Base-by-base conservation (phyloP, 768 basidiomycete genomes). In the Mycena rosella region DNA sequence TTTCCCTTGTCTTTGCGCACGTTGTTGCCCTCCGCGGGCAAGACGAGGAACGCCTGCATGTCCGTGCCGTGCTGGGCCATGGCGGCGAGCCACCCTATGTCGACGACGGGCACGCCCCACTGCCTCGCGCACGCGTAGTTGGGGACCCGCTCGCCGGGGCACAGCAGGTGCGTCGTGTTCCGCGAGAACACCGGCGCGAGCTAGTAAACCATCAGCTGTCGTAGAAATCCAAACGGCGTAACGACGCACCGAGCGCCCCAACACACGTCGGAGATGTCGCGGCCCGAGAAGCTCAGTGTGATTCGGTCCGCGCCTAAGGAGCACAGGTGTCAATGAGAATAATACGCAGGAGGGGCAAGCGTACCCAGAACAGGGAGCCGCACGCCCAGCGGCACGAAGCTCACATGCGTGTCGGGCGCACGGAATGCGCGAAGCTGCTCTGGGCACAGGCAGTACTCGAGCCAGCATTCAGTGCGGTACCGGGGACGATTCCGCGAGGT, bases 381-480 rank as follows among this genome's bases (percentile, higher is more conserved):
- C 4, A 91, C 83, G 5, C 72, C 79, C 18, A 98, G 81, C 1
- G 96, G 96, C 5, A 78, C 78, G 72, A 94, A 95, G 0, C 89
- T 87, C 15, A 93, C 75, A 68, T 95, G 89, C 47, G 92, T 91
- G 1, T 89, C 86, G 0, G 87, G 82, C 20, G n/a, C n/a, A n/a
- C n/a, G n/a, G n/a, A n/a, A n/a, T n/a, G 80, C 76, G 73, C 92
- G 91, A 56, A 97, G 79, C n/a, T 86, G 84, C 49, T 93, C 91
- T 63, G 91, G 88, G 60, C 87, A 91, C 17, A 95, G 85, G 72
- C 94, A 97, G 48, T 87, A 87, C 77, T 98, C 96, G 1, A 98
- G 83, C 96, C 96, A 98, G 75, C 94, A 96, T 77, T 98, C 96
- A 0, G 96, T 97, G 48, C 96, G 87, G 73, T 89, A 94, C 71